These are phyloP conservation scores for Vaucheria bursata DNA, from an alignment of 352 stramenopile genomes.

Conservation along the genomic window DNA sequence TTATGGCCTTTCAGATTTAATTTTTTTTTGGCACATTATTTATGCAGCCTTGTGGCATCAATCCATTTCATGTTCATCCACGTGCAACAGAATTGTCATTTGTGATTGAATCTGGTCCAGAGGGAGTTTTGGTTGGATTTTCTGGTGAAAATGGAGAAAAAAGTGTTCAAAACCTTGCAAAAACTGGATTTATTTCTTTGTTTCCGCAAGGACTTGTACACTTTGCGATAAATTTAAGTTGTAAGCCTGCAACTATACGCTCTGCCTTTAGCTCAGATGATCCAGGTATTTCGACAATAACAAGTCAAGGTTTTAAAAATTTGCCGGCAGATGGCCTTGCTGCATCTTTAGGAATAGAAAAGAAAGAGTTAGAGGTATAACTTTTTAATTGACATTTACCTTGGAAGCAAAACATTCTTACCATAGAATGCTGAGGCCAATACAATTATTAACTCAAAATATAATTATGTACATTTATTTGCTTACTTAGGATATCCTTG, in stretches of 20 bases:
- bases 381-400: too few relatives aligned
- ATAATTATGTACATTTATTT: too few relatives aligned
- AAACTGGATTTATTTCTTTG: slow-evolving; percentile 22
- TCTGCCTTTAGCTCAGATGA: slow-evolving; percentile 39
- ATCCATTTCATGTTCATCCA: slow-evolving; percentile 42
- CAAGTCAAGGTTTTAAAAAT: background rate
- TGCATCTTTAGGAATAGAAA: background rate
- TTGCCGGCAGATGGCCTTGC: background rate
- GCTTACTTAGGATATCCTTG: too few relatives aligned
- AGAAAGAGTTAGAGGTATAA: background rate
- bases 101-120: slow-evolving; percentile 18
- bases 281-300: slow-evolving; percentile 32
- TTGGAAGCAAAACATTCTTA: too few relatives aligned
- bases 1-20: too few relatives aligned
- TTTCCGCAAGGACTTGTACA: slow-evolving; percentile 46
- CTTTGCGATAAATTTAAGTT: slow-evolving; percentile 45
- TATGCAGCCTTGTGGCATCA: slow-evolving; percentile 40
- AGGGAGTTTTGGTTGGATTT: slow-evolving; percentile 17
- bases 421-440: too few relatives aligned
- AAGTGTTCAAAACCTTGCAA: slow-evolving; percentile 26
- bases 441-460: too few relatives aligned
- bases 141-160: slow-evolving; percentile 39
- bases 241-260: slow-evolving; percentile 21
- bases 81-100: slow-evolving; percentile 40
- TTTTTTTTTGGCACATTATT: too few relatives aligned